Conservation (phyloP, 2,329 filamentous ascomycete species). For the Taxawa tesnikishii region DNA sequence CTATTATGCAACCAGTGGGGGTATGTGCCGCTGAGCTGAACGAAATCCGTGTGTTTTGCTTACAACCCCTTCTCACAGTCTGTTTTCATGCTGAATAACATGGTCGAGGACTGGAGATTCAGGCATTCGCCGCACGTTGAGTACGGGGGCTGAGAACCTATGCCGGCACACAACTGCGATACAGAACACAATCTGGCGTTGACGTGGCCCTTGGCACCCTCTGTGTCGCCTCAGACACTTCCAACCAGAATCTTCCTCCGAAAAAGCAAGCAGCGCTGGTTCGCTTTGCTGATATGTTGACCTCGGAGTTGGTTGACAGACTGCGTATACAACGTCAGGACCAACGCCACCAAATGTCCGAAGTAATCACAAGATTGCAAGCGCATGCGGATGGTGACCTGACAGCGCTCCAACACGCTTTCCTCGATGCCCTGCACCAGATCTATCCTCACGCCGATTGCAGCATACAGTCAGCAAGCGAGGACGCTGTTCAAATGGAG, state of each 20-base stretch:
- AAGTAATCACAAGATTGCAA: constrained; percentile 19
- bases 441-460: constrained; percentile 23
- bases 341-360: constrained; percentile 25
- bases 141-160: constrained; percentile 26
- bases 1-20: constrained; percentile 19
- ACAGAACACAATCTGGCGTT: constrained; percentile 27
- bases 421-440: constrained; percentile 18
- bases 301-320: constrained; percentile 29
- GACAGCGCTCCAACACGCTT: constrained; percentile 13
- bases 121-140: constrained; percentile 27
- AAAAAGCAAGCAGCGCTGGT: constrained; percentile 21
- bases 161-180: constrained; percentile 27
- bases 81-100: constrained; percentile 29
- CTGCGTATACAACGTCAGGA: constrained; percentile 25
- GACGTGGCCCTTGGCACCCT: constrained; percentile 29
- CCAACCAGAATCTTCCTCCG: constrained; percentile 18
- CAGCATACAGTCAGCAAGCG: constrained; percentile 14
- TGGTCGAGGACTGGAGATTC: constrained; percentile 34
- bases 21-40: no score
- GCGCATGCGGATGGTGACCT: constrained; percentile 1
- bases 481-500: constrained; percentile 15
- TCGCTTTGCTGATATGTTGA: constrained; percentile 27
- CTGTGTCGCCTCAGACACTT: constrained; percentile 28
- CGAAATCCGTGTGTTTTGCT: no score
- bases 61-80: no score